phyloP scores from a whole-genome alignment of 345 rosid species.

The Eucalyptus brandiana region DNA sequence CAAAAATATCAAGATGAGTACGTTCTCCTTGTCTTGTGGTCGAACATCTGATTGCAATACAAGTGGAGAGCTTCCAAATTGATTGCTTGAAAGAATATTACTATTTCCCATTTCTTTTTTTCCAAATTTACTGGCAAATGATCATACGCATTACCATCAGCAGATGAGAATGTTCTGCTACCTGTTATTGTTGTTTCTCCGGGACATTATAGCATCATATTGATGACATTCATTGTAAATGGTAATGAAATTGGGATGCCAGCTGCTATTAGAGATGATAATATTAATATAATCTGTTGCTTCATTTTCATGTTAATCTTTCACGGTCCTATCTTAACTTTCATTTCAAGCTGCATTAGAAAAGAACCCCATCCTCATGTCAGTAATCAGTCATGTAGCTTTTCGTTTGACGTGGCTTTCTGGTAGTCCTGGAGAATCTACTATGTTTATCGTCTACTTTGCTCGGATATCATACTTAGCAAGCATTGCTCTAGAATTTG shows the following conservation, averaged over 20 bases:
- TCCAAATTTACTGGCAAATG: background rate
- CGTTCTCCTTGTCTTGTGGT: background rate
- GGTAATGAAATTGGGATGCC: background rate
- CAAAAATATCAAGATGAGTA: constrained; percentile 71
- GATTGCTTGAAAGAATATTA: background rate
- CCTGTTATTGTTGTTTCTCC: background rate
- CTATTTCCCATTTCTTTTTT: background rate
- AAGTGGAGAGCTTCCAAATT: background rate
- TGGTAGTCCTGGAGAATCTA: background rate
- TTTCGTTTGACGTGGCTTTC: background rate
- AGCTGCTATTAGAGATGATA: background rate
- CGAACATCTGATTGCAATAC: background rate
- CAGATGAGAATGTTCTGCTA: background rate
- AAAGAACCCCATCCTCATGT: background rate
- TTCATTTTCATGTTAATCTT: background rate
- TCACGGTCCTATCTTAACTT: background rate
- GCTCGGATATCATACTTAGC: background rate
- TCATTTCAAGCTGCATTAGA: background rate
- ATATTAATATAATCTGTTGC: background rate
- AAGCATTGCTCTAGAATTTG: background rate
- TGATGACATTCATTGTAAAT: background rate
- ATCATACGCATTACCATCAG: background rate
- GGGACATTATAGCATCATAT: background rate
- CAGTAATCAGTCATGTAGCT: background rate
- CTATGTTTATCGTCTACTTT: background rate